Base-by-base conservation (phyloP, 2,329 filamentous ascomycete genomes). In the Aspergillus eucalypticola region DNA sequence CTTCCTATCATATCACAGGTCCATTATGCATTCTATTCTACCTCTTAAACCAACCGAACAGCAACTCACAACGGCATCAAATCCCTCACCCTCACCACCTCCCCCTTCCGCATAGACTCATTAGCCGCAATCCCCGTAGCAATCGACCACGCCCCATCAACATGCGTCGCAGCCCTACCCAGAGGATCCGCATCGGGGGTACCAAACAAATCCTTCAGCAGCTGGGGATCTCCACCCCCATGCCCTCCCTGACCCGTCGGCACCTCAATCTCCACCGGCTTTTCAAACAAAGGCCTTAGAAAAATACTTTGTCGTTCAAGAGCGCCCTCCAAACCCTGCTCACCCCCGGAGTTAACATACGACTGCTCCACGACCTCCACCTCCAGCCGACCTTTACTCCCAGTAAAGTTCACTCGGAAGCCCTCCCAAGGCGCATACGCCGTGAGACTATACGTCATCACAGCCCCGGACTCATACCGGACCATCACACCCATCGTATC, bases 401-500 rank as follows among this genome's bases (percentile, higher is more conserved):
- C 84, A 2, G 70, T 72, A 29, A 71, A 69, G 42, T 62, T 66
- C 2, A 71, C 66, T 7, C 70, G 61, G 57, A 71, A 71, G 4
- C 70, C 69, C 5, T 72, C 70, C 70, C 84, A 87, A 0, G 86
- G 86, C 3, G 85, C 84, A 59, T 88, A 88, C 0, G 86, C 85
- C 79, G 63, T 65, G 13, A 65, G 48, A 10, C 56, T 85, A 66
- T 88, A 88, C 0, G 85, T 86, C 69, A 88, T 73, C 25, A 84
- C 81, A 0, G 84, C 84, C 2, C 84, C 83, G 54, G 79, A 84
- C 17, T 77, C 75, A 67, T 88, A 88, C 54, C 81, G 76, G 21
- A 88, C 83, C 49, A 88, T 76, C 23, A 88, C 73, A 41, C 79
- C 84, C 84, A 88, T 86, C 0, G 85, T 88, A 66, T 88, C 86